Base-by-base conservation (phyloP, 1,284 basidiomycete species). In the Rhodotorula sp. region DNA sequence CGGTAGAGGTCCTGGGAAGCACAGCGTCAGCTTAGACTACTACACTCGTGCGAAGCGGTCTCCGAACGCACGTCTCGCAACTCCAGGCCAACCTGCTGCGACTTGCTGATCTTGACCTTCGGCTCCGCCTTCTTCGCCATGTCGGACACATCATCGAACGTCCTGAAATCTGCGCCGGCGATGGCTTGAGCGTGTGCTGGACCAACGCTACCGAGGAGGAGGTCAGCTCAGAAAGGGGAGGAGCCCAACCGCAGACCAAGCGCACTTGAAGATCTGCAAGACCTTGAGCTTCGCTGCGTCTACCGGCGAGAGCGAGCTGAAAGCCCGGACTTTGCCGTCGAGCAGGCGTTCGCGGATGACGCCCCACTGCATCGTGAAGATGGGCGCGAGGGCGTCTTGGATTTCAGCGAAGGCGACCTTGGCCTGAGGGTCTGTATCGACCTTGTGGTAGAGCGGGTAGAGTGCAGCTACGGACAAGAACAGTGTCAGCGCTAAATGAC, bases 51-150 rank as follows among this genome's bases (percentile, higher is more conserved):
- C 9, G 8, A 40, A 24, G 54, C 13, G 15, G 20, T 26, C 3
- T 31, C 13, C 37, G 20, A 2, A 18, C 65, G 44, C 30, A 73
- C 76, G 26, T 75, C 61, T 28, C 72, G 62, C 30, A 74, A 69
- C 28, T 60, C 24, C 8, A 76, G 47, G 0, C 76, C 75, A 31
- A 76, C 67, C 53, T 61, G 65, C 44, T 76, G 75, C 10, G 76
- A 70, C 20, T 72, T 63, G 8, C 59, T 67, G 18, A 77, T 65
- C 57, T 70, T 69, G 57, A 63, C 40, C 47, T 65, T 58, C 15
- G 30, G 24, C 40, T 44, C 40, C 16, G 54, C 62, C 34, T 40
- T 51, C 28, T 66, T 58, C 1, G 53, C 31, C 0, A 40, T 31
- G 22, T 62, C 59, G 11, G 57, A 48, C 11, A 76, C 58, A 40